These are phyloP conservation scores for Delitschia confertaspora DNA, from an alignment of 495 filamentous ascomycete genomes.

Conservation along the genomic window DNA sequence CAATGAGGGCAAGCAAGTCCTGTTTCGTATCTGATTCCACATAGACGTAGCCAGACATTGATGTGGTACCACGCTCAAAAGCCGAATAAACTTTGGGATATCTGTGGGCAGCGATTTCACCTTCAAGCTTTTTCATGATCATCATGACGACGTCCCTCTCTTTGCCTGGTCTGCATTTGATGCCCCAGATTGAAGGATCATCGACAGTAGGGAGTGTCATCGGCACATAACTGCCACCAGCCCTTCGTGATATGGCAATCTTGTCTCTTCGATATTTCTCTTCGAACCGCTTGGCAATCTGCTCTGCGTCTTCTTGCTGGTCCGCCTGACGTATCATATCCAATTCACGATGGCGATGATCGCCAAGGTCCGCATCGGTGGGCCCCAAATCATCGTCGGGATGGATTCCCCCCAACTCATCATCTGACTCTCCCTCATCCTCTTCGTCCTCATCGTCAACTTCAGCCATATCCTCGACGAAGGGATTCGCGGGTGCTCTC, in stretches of 20 bases:
- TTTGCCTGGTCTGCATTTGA: constrained; percentile 88
- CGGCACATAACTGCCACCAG: constrained; percentile 66
- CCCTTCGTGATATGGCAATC: constrained; percentile 6
- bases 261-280: constrained; percentile 64
- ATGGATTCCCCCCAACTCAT: constrained; percentile 85
- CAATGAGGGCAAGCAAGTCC: constrained; percentile 71
- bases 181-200: constrained; percentile 92
- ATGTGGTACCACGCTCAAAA: constrained; percentile 72
- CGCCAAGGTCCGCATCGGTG: constrained; percentile 73
- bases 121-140: constrained; percentile 79
- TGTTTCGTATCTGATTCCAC: constrained; percentile 80
- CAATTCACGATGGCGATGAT: constrained; percentile 86
- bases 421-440: constrained; percentile 75
- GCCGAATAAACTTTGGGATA: constrained; percentile 73
- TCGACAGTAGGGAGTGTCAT: constrained; percentile 87
- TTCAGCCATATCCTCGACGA: constrained; percentile 94
- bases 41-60: constrained; percentile 89
- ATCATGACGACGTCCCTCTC: constrained; percentile 81
- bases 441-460: constrained; percentile 92
- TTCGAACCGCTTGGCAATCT: constrained; percentile 75
- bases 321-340: constrained; percentile 83
- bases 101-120: constrained; percentile 61
- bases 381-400: constrained; percentile 81
- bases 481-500: constrained; percentile 59
- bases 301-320: constrained; percentile 81